phyloP scores from a whole-genome alignment of 441 rosid genomes.

The Sinapis alba region DNA sequence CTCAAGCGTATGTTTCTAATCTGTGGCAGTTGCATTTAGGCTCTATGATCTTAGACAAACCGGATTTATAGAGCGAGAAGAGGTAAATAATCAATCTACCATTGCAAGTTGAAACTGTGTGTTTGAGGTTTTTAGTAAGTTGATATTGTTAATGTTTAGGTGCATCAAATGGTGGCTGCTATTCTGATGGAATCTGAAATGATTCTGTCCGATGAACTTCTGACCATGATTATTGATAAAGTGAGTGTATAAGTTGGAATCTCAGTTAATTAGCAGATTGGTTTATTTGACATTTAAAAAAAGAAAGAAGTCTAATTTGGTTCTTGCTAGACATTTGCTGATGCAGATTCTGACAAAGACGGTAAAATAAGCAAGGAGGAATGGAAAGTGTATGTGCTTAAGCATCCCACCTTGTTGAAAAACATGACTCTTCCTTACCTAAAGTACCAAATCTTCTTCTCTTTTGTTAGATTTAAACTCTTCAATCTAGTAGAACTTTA shows the following conservation, averaged over 20 bases:
- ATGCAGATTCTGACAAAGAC: conserved; percentile 69
- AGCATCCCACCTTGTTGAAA: conserved; percentile 65
- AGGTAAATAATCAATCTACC: conserved; percentile 48
- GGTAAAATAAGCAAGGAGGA: conserved; percentile 71
- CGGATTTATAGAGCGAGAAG: conserved; percentile 79
- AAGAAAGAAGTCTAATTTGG: background rate
- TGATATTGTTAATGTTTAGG: conserved; percentile 43
- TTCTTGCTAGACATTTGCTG: conserved; percentile 71
- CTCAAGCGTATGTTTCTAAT: conserved; percentile 7
- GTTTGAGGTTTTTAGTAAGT: background rate
- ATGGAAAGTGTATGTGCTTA: conserved; percentile 62
- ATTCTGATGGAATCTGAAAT: conserved; percentile 59
- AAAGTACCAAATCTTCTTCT: conserved; percentile 44
- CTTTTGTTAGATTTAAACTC: background rate
- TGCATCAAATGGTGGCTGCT: conserved; percentile 76
- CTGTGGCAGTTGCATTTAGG: conserved; percentile 78
- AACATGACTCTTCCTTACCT: conserved; percentile 87
- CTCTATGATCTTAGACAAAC: conserved; percentile 83
- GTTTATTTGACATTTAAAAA: background rate
- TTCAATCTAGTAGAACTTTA: background rate
- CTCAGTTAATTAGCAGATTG: background rate
- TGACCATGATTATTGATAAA: conserved; percentile 65
- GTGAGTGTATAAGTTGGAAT: conserved; percentile 33
- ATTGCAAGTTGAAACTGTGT: background rate
- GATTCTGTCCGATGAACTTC: conserved; percentile 50